These are phyloP conservation scores for Gnaphalium uliginosum DNA, from an alignment of 129 eudicot species.

Conservation along the genomic window DNA sequence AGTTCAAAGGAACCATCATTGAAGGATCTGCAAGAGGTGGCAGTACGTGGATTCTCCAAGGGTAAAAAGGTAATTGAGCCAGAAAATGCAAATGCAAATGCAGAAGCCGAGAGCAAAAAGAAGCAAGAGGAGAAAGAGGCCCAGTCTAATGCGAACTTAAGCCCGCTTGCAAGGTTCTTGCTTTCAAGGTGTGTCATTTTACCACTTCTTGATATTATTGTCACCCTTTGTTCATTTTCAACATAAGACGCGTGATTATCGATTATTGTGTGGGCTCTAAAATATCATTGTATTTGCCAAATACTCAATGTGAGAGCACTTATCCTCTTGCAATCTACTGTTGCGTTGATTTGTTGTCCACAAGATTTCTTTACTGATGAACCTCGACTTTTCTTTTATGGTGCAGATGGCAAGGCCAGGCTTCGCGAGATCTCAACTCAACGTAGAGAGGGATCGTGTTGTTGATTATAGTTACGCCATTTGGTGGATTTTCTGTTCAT, in stretches of 20 bases:
- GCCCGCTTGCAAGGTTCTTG: conserved; percentile 85
- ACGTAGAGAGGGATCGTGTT: conserved; percentile 34
- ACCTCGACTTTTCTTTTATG: conserved; percentile 7
- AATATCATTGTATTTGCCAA: not conserved
- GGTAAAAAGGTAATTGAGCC: conserved; percentile 49
- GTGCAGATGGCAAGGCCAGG: conserved; percentile 96
- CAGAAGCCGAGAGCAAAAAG: conserved; percentile 67
- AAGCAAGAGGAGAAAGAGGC: conserved; percentile 67
- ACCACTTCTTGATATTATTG: not conserved
- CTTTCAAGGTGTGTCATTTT: conserved; percentile 78
- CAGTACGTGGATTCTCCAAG: conserved; percentile 58
- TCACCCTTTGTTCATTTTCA: not conserved
- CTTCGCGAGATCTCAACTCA: conserved; percentile 58
- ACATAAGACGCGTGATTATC: not conserved
- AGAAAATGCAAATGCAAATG: conserved; percentile 44
- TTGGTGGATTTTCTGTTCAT: conserved; percentile 32
- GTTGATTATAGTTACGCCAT: conserved; percentile 9
- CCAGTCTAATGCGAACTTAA: conserved; percentile 57
- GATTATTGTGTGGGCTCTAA: not conserved
- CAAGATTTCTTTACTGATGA: not conserved
- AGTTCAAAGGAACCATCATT: conserved; percentile 78
- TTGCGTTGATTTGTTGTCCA: not conserved
- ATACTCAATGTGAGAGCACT: not conserved
- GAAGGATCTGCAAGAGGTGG: conserved; percentile 75
- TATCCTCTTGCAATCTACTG: not conserved